A percentile compares a stretch with the other conserved stretches of the same genome.
Evolutionary conservation across 2,329 filamentous ascomycete genomes (phyloP).

Genomic region (Samsoniella hepiali): DNA sequence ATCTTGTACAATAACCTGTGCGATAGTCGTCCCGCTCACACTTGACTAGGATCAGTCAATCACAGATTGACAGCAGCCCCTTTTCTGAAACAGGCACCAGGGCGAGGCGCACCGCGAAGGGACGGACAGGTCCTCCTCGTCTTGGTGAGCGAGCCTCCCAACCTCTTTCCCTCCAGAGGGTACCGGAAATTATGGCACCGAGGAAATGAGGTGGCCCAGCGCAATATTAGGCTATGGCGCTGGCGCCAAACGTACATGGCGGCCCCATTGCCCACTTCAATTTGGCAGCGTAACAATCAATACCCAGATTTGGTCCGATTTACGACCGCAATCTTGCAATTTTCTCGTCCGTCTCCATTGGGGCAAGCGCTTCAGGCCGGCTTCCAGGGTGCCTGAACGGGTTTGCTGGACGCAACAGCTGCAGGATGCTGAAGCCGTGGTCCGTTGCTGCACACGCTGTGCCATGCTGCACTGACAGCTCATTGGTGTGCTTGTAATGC

Average conservation of each 20-base stretch:
- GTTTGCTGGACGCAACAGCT: neutral
- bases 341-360: neutral
- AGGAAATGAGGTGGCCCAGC: constrained; percentile 14
- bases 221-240: constrained; percentile 1
- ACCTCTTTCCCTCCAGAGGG: neutral
- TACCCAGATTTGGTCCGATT: constrained; percentile 16
- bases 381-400: neutral
- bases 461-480: neutral
- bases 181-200: constrained; percentile 4
- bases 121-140: no score
- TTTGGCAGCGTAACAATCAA: constrained; percentile 12
- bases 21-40: neutral
- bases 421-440: neutral
- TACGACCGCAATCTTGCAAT: constrained; percentile 11
- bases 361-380: neutral
- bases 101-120: no score
- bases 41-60: neutral
- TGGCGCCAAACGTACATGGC: constrained; percentile 4
- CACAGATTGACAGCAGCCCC: neutral
- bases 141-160: neutral
- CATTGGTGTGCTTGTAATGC: neutral
- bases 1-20: neutral
- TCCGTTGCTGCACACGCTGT: neutral
- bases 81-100: constrained; percentile 11
- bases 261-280: constrained; percentile 12